phyloP scores from a whole-genome alignment of 1,284 basidiomycete species.

The Trichosporon faecale region DNA sequence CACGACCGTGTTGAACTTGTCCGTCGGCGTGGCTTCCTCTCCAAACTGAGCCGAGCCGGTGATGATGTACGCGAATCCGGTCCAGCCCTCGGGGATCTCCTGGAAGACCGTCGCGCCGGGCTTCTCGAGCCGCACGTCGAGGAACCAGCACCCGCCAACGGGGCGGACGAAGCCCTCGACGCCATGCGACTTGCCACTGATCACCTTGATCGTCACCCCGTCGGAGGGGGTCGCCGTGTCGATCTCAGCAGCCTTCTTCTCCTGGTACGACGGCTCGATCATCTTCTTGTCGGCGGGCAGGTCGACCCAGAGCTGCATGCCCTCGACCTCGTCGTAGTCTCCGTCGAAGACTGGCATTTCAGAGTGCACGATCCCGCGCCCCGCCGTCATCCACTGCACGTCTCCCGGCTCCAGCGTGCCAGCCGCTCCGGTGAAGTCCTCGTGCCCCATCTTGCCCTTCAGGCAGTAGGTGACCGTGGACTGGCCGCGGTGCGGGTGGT shows the following conservation, averaged over 20 bases:
- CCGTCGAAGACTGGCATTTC: slow-evolving; percentile 82
- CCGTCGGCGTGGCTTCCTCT: slow-evolving; percentile 55
- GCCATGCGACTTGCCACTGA: slow-evolving; percentile 83
- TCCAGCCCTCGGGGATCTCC: slow-evolving; percentile 78
- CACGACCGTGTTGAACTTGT: slow-evolving; percentile 70
- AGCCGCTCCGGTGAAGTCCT: slow-evolving; percentile 86
- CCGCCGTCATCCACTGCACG: slow-evolving; percentile 94
- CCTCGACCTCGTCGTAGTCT: slow-evolving; percentile 56
- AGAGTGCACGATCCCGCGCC: slow-evolving; percentile 65
- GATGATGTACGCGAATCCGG: slow-evolving; percentile 72
- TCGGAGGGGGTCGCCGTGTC: slow-evolving; percentile 68
- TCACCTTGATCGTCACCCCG: slow-evolving; percentile 75
- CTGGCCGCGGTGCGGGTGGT: slow-evolving; percentile 88
- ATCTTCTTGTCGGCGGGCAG: slow-evolving; percentile 84
- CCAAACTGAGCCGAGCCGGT: slow-evolving; percentile 60
- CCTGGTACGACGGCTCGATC: slow-evolving; percentile 59
- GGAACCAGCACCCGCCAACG: slow-evolving; percentile 89
- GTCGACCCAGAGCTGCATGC: slow-evolving; percentile 92
- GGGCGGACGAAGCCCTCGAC: slow-evolving; percentile 79
- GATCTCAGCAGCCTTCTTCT: slow-evolving; percentile 46
- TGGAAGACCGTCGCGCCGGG: slow-evolving; percentile 73
- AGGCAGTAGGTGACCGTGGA: slow-evolving; percentile 76
- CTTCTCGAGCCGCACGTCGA: slow-evolving; percentile 71
- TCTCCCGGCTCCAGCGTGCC: slow-evolving; percentile 76
- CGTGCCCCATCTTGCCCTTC: slow-evolving; percentile 70